phyloP scores from a whole-genome alignment of 345 rosid species.

The Stellera chamaejasme region DNA sequence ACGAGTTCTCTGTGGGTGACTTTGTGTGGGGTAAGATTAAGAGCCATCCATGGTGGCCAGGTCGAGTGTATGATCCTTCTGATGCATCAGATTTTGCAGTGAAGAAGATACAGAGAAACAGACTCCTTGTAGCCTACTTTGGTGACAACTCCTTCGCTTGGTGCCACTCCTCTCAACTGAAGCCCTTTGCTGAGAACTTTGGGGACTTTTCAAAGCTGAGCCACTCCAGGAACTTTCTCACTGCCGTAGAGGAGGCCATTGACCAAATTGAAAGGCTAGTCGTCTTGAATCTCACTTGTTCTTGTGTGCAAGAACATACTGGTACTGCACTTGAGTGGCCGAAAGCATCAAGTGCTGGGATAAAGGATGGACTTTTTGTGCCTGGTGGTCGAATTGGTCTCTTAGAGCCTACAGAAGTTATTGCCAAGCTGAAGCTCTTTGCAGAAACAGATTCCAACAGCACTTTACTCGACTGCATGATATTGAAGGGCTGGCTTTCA shows the following conservation, averaged over 20 bases:
- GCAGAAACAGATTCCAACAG: constrained; percentile 28
- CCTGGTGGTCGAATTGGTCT: constrained; percentile 41
- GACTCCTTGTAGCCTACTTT: constrained; percentile 72
- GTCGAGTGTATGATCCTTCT: constrained; percentile 62
- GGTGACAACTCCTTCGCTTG: constrained; percentile 91
- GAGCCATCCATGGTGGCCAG: constrained; percentile 99
- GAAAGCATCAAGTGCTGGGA: constrained; percentile 52
- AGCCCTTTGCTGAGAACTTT: constrained; percentile 64
- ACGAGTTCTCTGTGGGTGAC: constrained; percentile 58
- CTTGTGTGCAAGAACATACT: constrained; percentile 37
- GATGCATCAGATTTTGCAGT: constrained; percentile 70
- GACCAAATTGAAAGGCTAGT: constrained; percentile 61
- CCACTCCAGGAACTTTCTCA: constrained; percentile 37
- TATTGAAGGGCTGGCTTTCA: constrained; percentile 58
- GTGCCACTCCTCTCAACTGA: constrained; percentile 77
- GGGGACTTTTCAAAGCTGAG: constrained; percentile 50
- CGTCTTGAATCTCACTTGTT: constrained; percentile 48
- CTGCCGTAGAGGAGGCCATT: constrained; percentile 47
- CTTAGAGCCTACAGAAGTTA: constrained; percentile 42
- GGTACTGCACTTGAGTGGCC: constrained; percentile 26
- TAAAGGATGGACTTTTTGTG: constrained; percentile 56
- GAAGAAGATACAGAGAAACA: constrained; percentile 43
- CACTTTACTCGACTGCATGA: constrained; percentile 37
- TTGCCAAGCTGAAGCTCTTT: constrained; percentile 33
- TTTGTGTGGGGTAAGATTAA: constrained; percentile 93